phyloP scores from a whole-genome alignment of 495 filamentous ascomycete species.

The Daldinia concentrica region DNA sequence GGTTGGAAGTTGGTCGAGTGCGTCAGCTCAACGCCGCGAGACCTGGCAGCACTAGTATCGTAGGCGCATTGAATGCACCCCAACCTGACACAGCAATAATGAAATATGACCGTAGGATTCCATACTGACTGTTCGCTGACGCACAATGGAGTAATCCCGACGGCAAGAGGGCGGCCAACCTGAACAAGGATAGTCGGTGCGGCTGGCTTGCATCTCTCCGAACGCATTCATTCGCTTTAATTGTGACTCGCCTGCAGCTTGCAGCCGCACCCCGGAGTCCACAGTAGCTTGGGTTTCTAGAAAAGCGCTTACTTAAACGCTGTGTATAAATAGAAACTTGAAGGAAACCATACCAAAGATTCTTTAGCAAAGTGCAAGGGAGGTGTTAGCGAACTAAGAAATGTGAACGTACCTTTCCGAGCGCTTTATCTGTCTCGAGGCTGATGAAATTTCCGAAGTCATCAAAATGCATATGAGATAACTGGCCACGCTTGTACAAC shows the following conservation, averaged over 20 bases:
- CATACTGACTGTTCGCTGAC: neutral
- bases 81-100: slow-evolving; percentile 19
- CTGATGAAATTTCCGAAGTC: slow-evolving; percentile 87
- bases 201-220: slow-evolving; percentile 27
- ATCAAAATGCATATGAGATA: slow-evolving; percentile 83
- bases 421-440: slow-evolving; percentile 83
- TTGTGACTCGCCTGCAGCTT: slow-evolving; percentile 35
- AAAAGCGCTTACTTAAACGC: slow-evolving; percentile 28
- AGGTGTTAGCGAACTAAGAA: slow-evolving; percentile 28
- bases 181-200: slow-evolving; percentile 15
- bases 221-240: slow-evolving; percentile 14
- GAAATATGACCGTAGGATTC: slow-evolving; percentile 32
- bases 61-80: slow-evolving; percentile 17
- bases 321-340: slow-evolving; percentile 38
- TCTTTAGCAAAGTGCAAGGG: neutral
- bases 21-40: slow-evolving; percentile 30
- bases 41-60: slow-evolving; percentile 22
- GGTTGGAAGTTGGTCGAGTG: slow-evolving; percentile 9
- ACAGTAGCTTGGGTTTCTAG: slow-evolving; percentile 1
- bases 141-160: slow-evolving; percentile 3
- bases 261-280: slow-evolving; percentile 16
- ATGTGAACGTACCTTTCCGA: slow-evolving; percentile 70
- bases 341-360: slow-evolving; percentile 1
- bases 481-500: slow-evolving; percentile 79
- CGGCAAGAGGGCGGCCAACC: neutral